Percentiles rank a stretch among this genome's conserved stretches.
Conservation (phyloP, 1,139 yeast genomes). For the Geotrichum restrictum region DNA sequence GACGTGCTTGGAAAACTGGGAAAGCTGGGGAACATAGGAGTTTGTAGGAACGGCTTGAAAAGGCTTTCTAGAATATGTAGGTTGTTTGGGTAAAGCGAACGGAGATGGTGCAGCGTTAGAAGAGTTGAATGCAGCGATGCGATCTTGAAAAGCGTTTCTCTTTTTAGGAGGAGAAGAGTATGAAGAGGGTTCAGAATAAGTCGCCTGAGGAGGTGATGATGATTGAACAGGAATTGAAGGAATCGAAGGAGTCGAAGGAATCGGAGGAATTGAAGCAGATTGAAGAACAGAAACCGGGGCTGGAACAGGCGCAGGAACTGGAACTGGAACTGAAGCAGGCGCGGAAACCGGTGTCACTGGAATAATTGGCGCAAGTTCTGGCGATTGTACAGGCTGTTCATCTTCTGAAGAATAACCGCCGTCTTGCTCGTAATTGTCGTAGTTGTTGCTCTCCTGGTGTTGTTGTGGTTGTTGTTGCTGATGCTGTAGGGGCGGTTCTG, state of each 20-base stretch:
- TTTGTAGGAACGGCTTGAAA: conserved; percentile 43
- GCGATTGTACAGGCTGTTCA: conserved; percentile 7
- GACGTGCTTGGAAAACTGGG: conserved; percentile 18
- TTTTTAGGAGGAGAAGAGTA: conserved; percentile 15
- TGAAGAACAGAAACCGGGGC: neutral
- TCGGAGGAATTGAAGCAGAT: neutral
- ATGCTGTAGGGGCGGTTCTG: neutral
- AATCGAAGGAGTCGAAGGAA: neutral
- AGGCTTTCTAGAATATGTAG: conserved; percentile 40
- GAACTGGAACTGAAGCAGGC: conserved; percentile 11
- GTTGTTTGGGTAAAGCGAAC: conserved; percentile 32
- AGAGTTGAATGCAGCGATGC: conserved; percentile 46
- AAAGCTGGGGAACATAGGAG: conserved; percentile 38
- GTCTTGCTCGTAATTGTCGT: no score
- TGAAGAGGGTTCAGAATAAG: neutral
- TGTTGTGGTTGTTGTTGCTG: no score
- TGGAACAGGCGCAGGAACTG: conserved; percentile 5
- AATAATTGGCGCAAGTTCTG: conserved; percentile 17
- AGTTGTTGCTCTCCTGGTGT: no score
- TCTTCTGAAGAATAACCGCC: no score
- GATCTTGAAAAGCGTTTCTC: conserved; percentile 39
- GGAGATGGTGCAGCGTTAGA: conserved; percentile 40
- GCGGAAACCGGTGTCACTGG: conserved; percentile 20
- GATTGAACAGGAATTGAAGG: conserved; percentile 2
- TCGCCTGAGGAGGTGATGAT: neutral